These are phyloP conservation scores for Rhodamnia argentea DNA, from an alignment of 345 rosid species.

Conservation along the genomic window DNA sequence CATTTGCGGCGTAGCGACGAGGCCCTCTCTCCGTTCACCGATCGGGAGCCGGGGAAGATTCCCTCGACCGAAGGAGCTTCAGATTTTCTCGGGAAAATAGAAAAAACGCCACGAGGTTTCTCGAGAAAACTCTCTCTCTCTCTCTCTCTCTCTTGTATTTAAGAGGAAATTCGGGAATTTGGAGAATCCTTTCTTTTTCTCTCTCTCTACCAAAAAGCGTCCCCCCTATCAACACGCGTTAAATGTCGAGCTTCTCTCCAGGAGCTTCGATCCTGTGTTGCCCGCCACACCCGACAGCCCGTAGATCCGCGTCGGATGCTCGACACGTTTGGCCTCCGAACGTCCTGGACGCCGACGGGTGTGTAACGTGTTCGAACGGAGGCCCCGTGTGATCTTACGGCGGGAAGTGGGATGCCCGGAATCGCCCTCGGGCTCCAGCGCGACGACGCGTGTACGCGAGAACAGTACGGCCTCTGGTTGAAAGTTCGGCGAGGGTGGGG, in stretches of 20 bases:
- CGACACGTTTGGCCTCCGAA: not conserved
- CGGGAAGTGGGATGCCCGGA: not conserved
- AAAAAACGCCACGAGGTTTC: not conserved
- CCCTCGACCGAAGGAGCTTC: not conserved
- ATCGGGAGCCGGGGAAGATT: not conserved
- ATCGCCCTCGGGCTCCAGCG: not conserved
- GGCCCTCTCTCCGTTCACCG: not conserved
- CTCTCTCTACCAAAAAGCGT: not conserved
- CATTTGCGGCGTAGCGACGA: not conserved
- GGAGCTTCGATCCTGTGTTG: not conserved
- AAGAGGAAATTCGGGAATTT: not conserved
- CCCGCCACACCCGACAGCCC: not conserved
- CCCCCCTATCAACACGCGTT: not conserved
- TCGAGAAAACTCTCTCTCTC: constrained; percentile 1
- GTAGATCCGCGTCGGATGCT: not conserved
- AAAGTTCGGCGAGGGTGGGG: not conserved
- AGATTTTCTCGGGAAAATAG: not conserved
- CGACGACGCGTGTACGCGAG: not conserved
- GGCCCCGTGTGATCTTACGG: not conserved
- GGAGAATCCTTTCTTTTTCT: not conserved
- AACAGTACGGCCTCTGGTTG: not conserved
- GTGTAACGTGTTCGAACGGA: not conserved
- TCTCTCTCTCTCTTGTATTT: not conserved
- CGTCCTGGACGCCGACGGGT: not conserved
- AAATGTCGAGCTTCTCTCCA: not conserved